These are phyloP conservation scores for Salmacisia buchloeana DNA, from an alignment of 1,284 basidiomycete species.

Conservation along the genomic window DNA sequence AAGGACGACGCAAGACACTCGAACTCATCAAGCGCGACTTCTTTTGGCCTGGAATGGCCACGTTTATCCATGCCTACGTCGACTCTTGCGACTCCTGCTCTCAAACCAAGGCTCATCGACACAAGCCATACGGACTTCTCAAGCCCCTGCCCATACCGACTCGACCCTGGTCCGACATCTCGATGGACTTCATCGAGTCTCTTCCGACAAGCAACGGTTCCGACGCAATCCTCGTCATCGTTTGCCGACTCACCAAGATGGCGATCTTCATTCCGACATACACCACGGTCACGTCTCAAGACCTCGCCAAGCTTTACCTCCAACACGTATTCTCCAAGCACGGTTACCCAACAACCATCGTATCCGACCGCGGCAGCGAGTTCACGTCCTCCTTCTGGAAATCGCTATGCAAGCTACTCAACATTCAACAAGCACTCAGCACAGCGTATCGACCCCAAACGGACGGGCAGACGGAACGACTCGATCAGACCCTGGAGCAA, in stretches of 20 bases:
- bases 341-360: conserved; percentile 49
- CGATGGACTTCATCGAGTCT: conserved; percentile 55
- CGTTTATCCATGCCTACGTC: conserved; percentile 50
- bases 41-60: conserved; percentile 49
- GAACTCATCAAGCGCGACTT: conserved; percentile 47
- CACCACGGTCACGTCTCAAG: conserved; percentile 39
- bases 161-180: conserved; percentile 53
- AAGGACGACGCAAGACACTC: conserved; percentile 6
- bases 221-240: conserved; percentile 32
- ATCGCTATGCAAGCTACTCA: conserved; percentile 29
- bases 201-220: conserved; percentile 51
- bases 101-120: conserved; percentile 43
- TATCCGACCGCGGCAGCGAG: conserved; percentile 52
- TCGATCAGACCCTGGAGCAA: conserved; percentile 53
- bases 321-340: conserved; percentile 45
- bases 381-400: conserved; percentile 45
- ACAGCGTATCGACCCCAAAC: conserved; percentile 50
- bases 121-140: conserved; percentile 48
- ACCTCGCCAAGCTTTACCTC: conserved; percentile 28
- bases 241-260: conserved; percentile 52
- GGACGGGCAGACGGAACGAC: conserved; percentile 55
- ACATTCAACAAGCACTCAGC: conserved; percentile 36
- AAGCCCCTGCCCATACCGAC: conserved; percentile 48
- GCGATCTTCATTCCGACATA: conserved; percentile 58
- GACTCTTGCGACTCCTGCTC: conserved; percentile 53